Base-by-base conservation (phyloP, 768 basidiomycete species). In the Xanthoconium stramineum region DNA sequence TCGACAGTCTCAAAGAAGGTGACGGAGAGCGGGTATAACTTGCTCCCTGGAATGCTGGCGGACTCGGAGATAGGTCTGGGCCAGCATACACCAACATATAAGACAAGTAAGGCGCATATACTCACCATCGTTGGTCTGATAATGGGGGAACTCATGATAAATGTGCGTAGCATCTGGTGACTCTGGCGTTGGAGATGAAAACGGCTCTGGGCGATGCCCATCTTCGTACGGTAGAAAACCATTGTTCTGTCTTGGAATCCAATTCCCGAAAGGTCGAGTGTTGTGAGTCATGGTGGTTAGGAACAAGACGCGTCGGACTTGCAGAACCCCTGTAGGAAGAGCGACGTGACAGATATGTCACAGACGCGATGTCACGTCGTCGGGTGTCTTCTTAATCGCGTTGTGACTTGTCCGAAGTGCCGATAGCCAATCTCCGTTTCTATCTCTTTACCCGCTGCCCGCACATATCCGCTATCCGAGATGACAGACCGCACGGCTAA, bases 401-500 rank as follows among this genome's bases (percentile, higher is more conserved):
- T 44, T 33, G 35, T 38, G n/a, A n/a, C n/a, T n/a, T n/a, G n/a
- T n/a, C 40, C 33, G 12, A 45, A 40, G 36, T 37, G 44, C 28
- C 14, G 8, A 47, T 47, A 10, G 35, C 36, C 48, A 36, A 33
- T 6, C 33, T 6, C 32, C n/a, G 19, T 46, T 32, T 49, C 43
- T 35, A 40, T 37, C 46, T 43, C 38, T 50, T 56, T 19, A 13
- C 42, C 37, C 45, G 49, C 45, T 50, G 49, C 48, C 40, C 50
- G 50, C 44, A 59, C 49, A 69, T 54, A 65, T 43, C 42, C 37
- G 7, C 39, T 40, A 11, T 45, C 47, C 19, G 29, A 43, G 35
- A 72, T 70, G 63, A 56, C 69, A 47, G 69, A 70, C 29, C 72
- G 69, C 53, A 72, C 79, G 59, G 78, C 57, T 66, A 77, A 45